These are phyloP conservation scores for Polymyxa betae DNA, from an alignment of 208 protist genomes.

Conservation along the genomic window DNA sequence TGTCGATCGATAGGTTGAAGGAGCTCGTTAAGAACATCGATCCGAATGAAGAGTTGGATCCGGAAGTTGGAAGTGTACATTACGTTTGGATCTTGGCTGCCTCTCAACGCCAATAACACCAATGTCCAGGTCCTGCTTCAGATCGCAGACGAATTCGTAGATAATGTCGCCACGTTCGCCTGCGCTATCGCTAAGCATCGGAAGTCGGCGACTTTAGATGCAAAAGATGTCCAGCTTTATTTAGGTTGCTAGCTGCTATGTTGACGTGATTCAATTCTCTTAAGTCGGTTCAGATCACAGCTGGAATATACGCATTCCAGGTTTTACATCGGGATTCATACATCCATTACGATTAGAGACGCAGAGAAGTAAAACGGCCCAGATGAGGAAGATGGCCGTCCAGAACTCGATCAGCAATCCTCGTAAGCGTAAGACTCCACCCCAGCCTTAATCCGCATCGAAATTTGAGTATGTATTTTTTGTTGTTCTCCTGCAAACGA, in stretches of 20 bases:
- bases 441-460: not conserved
- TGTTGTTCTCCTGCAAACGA: no score
- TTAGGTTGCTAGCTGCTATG: not conserved
- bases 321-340: not conserved
- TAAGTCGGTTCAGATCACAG: not conserved
- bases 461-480: no score
- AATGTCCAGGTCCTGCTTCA: not conserved
- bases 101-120: not conserved
- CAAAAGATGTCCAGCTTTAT: not conserved
- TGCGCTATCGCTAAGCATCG: not conserved
- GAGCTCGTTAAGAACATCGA: not conserved
- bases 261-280: not conserved
- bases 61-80: constrained; percentile 4
- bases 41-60: not conserved
- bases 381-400: not conserved
- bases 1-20: not conserved
- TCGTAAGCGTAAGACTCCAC: not conserved
- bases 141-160: constrained; percentile 8
- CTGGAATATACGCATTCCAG: not conserved
- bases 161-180: not conserved
- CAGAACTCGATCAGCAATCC: not conserved
- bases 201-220: not conserved
- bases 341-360: not conserved
- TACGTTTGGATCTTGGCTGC: not conserved
- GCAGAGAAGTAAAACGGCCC: not conserved